Base-by-base conservation (phyloP, 305 asterid species). In the Fraxinus nigra region DNA sequence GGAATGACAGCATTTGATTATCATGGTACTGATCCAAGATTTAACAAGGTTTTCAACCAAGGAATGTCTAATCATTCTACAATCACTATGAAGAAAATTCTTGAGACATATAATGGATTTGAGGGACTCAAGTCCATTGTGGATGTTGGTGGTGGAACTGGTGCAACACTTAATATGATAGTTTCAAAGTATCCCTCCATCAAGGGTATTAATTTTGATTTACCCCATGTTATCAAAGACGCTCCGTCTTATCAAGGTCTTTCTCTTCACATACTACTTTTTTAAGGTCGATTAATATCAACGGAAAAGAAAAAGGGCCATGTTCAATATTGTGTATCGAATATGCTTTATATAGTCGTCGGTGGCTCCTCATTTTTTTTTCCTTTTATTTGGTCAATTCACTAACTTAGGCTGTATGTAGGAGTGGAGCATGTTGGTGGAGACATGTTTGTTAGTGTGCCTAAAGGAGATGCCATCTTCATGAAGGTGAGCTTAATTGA, bases 91-190 rank as follows among this genome's bases (percentile, higher is more conserved):
- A 91, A 91, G 83, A 92, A 89, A 80, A 87, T 92, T 69, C 92
- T 92, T 0, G 89, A 91, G 30, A 86, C 69, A 8, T 92, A 92
- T 46, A 16, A 75, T 0, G 97, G 95, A 0, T 91, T 91, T 38
- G 88, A 86, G 28, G 92, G 91, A 46, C 88, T 92, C 56, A 75
- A 79, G 5, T 85, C 92, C 26, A 82, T 92, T 63, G 97, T 91
- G 6, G 97, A 92, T 81, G 97, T 92, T 76, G 97, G 97, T 69
- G 97, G 97, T 35, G 97, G 97, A 26, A 91, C 81, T 0, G 97
- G 97, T 10, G 93, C 93, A 8, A 88, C 94, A 0, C 89, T 92
- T 4, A 86, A 79, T 75, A 91, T 89, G 92, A 92, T 92, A 63
- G 67, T 91, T 54, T 85, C 97, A 14, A 90, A 91, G 37, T 51